A percentile compares a stretch with the other conserved stretches of the same genome.
Conservation (phyloP, 768 basidiomycete species). For the Suillus decipiens region DNA sequence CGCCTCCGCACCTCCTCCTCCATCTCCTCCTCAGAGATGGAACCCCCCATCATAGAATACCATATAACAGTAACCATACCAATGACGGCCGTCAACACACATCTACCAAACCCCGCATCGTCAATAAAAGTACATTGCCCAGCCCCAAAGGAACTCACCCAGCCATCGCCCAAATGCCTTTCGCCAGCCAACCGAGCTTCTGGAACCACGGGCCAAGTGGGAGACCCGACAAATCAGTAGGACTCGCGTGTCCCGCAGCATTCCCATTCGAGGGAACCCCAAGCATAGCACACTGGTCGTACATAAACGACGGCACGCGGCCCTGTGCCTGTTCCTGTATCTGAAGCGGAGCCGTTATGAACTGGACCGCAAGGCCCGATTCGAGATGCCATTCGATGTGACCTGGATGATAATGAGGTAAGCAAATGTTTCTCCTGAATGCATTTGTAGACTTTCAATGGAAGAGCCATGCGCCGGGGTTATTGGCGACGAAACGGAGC, state of each 20-base stretch:
- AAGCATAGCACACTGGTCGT: conserved; percentile 72
- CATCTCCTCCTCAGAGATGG: conserved; percentile 77
- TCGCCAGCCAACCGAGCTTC: conserved; percentile 68
- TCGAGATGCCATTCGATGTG: conserved; percentile 89
- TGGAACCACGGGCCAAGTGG: conserved; percentile 73
- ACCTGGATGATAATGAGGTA: conserved; percentile 39
- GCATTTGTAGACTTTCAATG: conserved; percentile 55
- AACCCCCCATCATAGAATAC: conserved; percentile 74
- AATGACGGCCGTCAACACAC: conserved; percentile 78
- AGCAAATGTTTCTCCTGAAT: background rate
- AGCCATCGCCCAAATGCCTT: conserved; percentile 75
- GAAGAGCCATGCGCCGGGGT: conserved; percentile 89
- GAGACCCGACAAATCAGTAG: conserved; percentile 69
- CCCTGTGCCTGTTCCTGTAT: conserved; percentile 54
- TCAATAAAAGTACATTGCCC: conserved; percentile 10
- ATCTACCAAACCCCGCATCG: conserved; percentile 44
- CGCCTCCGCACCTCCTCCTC: conserved; percentile 65
- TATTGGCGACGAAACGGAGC: conserved; percentile 82
- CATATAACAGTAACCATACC: conserved; percentile 84
- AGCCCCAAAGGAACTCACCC: conserved; percentile 45
- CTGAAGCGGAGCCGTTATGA: conserved; percentile 79
- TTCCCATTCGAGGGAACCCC: conserved; percentile 72
- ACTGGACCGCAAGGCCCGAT: conserved; percentile 79
- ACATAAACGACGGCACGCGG: conserved; percentile 56
- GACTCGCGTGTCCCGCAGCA: conserved; percentile 76